Evolutionary conservation across 371 early-diverging fungal genomes (phyloP), one percentile per base, ranked within the genome.

Genomic region (Mortierella polycephala): DNA sequence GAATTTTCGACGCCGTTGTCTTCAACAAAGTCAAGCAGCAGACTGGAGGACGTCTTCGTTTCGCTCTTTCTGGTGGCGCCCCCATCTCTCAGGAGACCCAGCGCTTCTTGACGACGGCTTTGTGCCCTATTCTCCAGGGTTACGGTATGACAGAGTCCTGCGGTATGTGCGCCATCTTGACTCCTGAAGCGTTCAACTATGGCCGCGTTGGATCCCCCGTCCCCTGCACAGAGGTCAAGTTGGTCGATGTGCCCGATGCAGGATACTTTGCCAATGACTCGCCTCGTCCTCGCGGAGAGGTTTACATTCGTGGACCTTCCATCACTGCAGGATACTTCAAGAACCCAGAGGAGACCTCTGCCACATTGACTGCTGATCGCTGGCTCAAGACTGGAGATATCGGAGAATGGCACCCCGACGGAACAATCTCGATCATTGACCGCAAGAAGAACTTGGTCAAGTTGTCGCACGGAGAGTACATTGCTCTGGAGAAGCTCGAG

Each of bases 331-430:
- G 91, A 11, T 96, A 96, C 84, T 88, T 87, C 75, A 95, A 95
- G 74, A 88, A 93, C 63, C 86, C 90, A 14, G 89, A 89, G 51
- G 87, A 83, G 44, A 92, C 92, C 41, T 93, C 93, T 37, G 93
- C 95, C 62, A 83, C 93, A 0, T 81, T 96, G 68, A 91, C 90
- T 20, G 86, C 88, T n/a, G 93, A 96, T 70, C 93, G 94, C 45
- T 99, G 98, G 98, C 80, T 98, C 57, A 90, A 88, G 83, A 98
- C 98, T 30, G 99, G 98, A 52, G 99, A 99, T 84, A 92, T 98
- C 81, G 98, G 92, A 23, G 91, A 93, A 82, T 89, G 89, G 88
- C 84, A 86, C 56, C 81, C 84, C 4, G 89, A 93, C 64, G 95
- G 95, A 30, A 83, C 86, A 21, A 75, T 95, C 30, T 69, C 85